Conservation (phyloP, 371 early-diverging fungal species). For the Mortierella sp. region DNA sequence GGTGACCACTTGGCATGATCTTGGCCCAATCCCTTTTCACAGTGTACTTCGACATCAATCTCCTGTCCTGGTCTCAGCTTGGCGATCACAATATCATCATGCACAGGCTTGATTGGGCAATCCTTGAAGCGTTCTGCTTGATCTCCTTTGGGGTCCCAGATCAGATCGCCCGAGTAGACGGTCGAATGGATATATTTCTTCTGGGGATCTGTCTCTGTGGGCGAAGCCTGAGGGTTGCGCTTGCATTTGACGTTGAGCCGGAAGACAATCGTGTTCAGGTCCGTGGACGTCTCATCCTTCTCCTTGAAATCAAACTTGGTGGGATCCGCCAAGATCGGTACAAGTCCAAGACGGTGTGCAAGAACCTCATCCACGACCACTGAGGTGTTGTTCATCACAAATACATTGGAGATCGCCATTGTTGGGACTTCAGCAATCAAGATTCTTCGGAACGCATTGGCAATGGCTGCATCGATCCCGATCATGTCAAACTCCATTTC, state of each 20-base stretch:
- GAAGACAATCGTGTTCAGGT: constrained; percentile 95
- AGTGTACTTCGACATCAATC: constrained; percentile 90
- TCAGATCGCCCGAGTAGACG: constrained; percentile 85
- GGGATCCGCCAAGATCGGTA: constrained; percentile 95
- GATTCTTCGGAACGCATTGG: constrained; percentile 96
- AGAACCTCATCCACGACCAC: constrained; percentile 98
- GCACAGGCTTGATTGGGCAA: constrained; percentile 78
- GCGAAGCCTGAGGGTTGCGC: constrained; percentile 67
- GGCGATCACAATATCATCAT: constrained; percentile 91
- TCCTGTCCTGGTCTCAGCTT: constrained; percentile 96
- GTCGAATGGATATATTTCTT: constrained; percentile 53
- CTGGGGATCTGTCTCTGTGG: constrained; percentile 76
- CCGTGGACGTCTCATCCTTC: constrained; percentile 82
- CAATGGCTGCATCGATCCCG: constrained; percentile 93
- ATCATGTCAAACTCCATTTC: constrained; percentile 96
- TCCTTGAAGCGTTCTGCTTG: constrained; percentile 78
- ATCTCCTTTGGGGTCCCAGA: constrained; percentile 91
- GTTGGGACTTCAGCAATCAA: constrained; percentile 97
- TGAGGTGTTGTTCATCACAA: constrained; percentile 93
- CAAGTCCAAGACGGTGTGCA: constrained; percentile 97
- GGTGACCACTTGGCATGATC: constrained; percentile 99
- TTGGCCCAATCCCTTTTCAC: constrained; percentile 93
- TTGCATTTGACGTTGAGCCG: constrained; percentile 82
- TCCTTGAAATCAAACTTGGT: constrained; percentile 78
- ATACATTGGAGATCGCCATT: constrained; percentile 98